These are phyloP conservation scores for Miamiensis avidus DNA, from an alignment of 169 alveolate species.

Conservation along the genomic window DNA sequence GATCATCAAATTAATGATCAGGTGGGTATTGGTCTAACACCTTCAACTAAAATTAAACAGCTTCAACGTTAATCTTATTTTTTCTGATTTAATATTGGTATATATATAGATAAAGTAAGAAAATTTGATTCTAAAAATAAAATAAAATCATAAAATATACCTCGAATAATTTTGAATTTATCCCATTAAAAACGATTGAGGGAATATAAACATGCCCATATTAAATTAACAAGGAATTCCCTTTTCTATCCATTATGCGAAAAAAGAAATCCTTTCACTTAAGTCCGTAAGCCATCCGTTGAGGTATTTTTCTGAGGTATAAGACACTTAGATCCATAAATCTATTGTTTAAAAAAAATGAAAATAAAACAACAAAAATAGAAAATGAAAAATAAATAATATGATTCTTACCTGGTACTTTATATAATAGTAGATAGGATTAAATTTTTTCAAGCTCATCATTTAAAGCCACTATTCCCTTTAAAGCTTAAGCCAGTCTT, in stretches of 20 bases:
- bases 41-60: conserved; percentile 74
- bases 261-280: conserved; percentile 83
- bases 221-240: conserved; percentile 90
- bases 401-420: conserved; percentile 90
- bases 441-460: conserved; percentile 91
- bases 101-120: no score
- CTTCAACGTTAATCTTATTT: no score
- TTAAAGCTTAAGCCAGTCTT: conserved; percentile 90
- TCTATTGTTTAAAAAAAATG: no score
- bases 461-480: conserved; percentile 92
- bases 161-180: conserved; percentile 91
- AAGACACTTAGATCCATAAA: conserved; percentile 91
- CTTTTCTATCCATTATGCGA: conserved; percentile 80
- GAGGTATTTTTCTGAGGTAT: conserved; percentile 87
- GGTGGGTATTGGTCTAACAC: conserved; percentile 79
- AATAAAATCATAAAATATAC: conserved; percentile 80
- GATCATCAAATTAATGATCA: conserved; percentile 77
- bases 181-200: conserved; percentile 88
- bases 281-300: conserved; percentile 88
- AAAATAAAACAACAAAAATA: no score
- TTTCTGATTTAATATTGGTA: no score
- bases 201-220: conserved; percentile 89
- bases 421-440: conserved; percentile 84
- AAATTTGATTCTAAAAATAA: no score
- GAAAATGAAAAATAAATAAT: no score